Conservation (phyloP, 2,329 filamentous ascomycete genomes). For the Fusarium hostae region DNA sequence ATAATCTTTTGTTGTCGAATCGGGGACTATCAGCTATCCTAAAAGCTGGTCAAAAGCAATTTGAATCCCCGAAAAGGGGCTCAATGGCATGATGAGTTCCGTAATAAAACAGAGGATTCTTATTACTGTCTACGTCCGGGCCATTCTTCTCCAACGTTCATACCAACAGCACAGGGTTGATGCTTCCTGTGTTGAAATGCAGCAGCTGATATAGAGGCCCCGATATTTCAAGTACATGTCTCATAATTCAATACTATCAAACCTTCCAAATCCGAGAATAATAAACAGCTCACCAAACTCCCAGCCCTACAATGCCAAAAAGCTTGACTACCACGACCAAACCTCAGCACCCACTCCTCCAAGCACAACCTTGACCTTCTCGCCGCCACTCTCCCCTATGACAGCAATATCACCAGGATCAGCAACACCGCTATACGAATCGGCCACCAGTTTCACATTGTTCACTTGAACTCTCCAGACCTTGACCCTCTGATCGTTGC, state of each 20-base stretch:
- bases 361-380: conserved; percentile 32
- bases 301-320: conserved; percentile 4
- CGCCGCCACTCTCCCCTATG: not conserved
- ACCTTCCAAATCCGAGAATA: not conserved
- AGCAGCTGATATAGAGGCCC: too few relatives aligned
- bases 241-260: not conserved
- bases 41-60: not conserved
- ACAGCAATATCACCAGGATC: conserved; percentile 61
- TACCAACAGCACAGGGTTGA: too few relatives aligned
- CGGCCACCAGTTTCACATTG: conserved; percentile 56
- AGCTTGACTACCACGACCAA: conserved; percentile 34
- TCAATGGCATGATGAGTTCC: too few relatives aligned
- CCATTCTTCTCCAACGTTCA: too few relatives aligned
- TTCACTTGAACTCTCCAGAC: conserved; percentile 57
- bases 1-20: not conserved
- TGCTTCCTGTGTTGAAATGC: too few relatives aligned
- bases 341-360: conserved; percentile 41
- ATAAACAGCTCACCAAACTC: conserved; percentile 5
- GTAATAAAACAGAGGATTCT: too few relatives aligned
- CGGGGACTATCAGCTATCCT: not conserved
- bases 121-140: too few relatives aligned
- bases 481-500: conserved; percentile 72
- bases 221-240: not conserved
- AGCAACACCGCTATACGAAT: conserved; percentile 68
- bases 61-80: too few relatives aligned